Conservation (phyloP, 805 yeast species). For the Lachancea thermotolerans region DNA sequence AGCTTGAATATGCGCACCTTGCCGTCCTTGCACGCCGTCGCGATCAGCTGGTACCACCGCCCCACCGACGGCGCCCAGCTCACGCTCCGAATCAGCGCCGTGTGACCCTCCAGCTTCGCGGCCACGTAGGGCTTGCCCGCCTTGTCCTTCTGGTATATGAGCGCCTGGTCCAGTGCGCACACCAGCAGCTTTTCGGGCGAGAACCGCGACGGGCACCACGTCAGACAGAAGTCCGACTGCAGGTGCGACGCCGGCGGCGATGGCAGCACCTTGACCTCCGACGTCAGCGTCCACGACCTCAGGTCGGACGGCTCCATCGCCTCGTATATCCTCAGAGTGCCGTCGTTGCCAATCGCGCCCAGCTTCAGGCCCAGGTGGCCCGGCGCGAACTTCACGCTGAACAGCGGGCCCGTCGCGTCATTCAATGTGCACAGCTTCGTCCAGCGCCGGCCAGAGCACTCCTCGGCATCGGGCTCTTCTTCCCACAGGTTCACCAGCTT, state of each 20-base stretch:
- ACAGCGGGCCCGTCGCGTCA: slow-evolving; percentile 83
- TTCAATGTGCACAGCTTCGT: slow-evolving; percentile 64
- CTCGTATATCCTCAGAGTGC: slow-evolving; percentile 76
- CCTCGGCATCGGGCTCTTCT: slow-evolving; percentile 72
- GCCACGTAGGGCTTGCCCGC: slow-evolving; percentile 48
- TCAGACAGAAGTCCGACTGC: slow-evolving; percentile 77
- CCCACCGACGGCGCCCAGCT: slow-evolving; percentile 98
- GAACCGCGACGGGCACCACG: slow-evolving; percentile 88
- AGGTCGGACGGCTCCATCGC: slow-evolving; percentile 86
- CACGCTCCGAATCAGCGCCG: slow-evolving; percentile 78
- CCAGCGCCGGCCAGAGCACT: slow-evolving; percentile 83
- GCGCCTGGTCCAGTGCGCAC: slow-evolving; percentile 81
- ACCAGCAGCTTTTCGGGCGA: slow-evolving; percentile 75
- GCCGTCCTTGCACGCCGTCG: slow-evolving; percentile 96
- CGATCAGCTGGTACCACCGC: slow-evolving; percentile 75
- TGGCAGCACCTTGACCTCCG: slow-evolving; percentile 60
- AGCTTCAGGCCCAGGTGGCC: slow-evolving; percentile 71
- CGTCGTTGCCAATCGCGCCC: slow-evolving; percentile 87
- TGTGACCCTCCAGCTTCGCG: slow-evolving; percentile 72
- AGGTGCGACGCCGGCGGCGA: slow-evolving; percentile 72
- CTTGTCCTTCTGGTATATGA: slow-evolving; percentile 55
- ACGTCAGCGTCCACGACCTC: slow-evolving; percentile 69
- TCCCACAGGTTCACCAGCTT: slow-evolving; percentile 87
- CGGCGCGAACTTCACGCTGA: slow-evolving; percentile 87
- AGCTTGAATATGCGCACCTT: slow-evolving; percentile 78